Evolutionary conservation across 2,329 filamentous ascomycete species (phyloP).

Genomic region (Simplicillium sp.): DNA sequence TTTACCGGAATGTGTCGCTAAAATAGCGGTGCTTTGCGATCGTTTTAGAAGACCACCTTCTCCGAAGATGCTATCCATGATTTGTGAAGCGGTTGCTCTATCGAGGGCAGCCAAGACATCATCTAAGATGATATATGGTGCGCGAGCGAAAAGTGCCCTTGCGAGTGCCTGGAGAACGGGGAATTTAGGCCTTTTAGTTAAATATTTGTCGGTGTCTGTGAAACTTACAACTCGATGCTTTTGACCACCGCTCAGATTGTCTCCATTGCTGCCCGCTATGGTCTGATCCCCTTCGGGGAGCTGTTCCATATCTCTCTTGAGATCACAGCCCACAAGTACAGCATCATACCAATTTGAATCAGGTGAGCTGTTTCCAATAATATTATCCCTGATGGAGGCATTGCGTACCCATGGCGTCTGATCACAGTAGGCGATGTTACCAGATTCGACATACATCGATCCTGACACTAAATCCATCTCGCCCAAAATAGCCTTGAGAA

Average conservation of each 20-base stretch:
- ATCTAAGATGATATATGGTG: neutral
- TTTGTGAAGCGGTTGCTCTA: neutral
- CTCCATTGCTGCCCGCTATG: conserved; percentile 19
- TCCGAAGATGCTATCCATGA: neutral
- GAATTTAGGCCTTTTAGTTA: neutral
- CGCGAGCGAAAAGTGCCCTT: neutral
- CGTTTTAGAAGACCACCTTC: neutral
- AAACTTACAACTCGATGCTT: conserved; percentile 21
- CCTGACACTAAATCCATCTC: conserved; percentile 7
- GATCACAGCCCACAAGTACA: conserved; percentile 12
- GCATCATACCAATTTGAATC: conserved; percentile 11
- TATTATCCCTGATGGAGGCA: conserved; percentile 12
- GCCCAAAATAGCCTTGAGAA: conserved; percentile 7
- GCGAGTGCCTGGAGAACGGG: neutral
- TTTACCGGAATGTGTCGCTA: neutral
- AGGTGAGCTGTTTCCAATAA: conserved; percentile 11
- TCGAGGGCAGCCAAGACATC: neutral
- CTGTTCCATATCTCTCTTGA: conserved; percentile 16
- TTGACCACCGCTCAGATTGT: conserved; percentile 24
- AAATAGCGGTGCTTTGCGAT: neutral
- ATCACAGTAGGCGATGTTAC: conserved; percentile 12
- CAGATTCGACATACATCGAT: conserved; percentile 1
- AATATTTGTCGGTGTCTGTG: neutral
- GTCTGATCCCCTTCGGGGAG: conserved; percentile 15
- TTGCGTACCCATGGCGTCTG: conserved; percentile 16